Evolutionary conservation across 768 basidiomycete genomes (phyloP).

Genomic region (Termitomyces sp.): DNA sequence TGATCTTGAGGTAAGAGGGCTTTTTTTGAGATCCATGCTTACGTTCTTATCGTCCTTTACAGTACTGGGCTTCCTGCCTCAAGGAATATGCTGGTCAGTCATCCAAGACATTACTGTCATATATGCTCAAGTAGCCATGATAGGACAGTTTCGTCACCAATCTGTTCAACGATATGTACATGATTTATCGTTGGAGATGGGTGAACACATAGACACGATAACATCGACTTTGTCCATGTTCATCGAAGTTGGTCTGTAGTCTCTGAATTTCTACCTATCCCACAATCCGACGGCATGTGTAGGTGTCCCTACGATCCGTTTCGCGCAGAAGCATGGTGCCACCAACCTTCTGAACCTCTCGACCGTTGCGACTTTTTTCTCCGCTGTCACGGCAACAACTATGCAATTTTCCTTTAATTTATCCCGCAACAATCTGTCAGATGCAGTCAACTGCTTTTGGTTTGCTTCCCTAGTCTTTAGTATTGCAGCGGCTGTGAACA

Average conservation of each 20-base stretch:
- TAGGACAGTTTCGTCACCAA: conserved; percentile 70
- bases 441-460: conserved; percentile 71
- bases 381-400: conserved; percentile 70
- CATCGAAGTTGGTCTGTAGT: conserved; percentile 64
- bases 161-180: conserved; percentile 75
- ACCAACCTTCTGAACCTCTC: conserved; percentile 70
- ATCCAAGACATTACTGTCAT: not conserved
- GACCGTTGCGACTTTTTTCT: conserved; percentile 77
- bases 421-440: conserved; percentile 29
- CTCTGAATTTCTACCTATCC: not conserved
- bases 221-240: conserved; percentile 68
- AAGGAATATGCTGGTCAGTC: conserved; percentile 55
- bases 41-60: conserved; percentile 4
- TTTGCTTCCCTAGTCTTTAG: conserved; percentile 75
- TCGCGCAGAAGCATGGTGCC: conserved; percentile 71
- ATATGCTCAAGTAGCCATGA: not conserved
- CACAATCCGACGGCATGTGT: not conserved
- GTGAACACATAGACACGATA: conserved; percentile 68
- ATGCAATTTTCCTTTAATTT: conserved; percentile 63
- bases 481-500: conserved; percentile 75
- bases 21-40: not conserved
- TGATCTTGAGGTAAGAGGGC: conserved; percentile 54
- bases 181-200: conserved; percentile 71
- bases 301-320: conserved; percentile 77
- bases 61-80: conserved; percentile 78